Conservation (phyloP, 2,329 filamentous ascomycete genomes). For the Monosporascus sp. region DNA sequence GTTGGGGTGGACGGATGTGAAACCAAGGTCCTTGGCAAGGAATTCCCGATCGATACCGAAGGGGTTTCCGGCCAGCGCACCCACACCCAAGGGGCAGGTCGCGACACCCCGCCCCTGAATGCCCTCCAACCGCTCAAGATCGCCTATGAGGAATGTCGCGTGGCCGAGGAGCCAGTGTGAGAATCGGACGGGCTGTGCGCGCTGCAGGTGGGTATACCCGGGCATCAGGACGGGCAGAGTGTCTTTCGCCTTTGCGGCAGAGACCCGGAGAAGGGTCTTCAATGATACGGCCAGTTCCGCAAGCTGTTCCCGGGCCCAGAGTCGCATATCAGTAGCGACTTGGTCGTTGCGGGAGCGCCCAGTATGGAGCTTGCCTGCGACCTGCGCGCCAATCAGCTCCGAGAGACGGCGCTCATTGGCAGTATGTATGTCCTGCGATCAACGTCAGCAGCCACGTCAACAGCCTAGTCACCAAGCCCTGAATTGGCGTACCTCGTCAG, state of each 20-base stretch:
- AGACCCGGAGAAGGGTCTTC: neutral
- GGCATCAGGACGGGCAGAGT: constrained; percentile 47
- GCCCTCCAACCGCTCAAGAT: constrained; percentile 65
- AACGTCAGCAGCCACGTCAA: too few species aligned
- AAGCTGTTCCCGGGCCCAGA: constrained; percentile 43
- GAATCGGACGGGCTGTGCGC: constrained; percentile 68
- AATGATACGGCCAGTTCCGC: neutral
- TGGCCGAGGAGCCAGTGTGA: constrained; percentile 70
- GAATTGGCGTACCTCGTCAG: constrained; percentile 18
- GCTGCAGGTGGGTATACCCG: constrained; percentile 72
- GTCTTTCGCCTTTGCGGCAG: neutral
- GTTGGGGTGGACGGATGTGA: constrained; percentile 63
- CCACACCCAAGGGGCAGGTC: constrained; percentile 57
- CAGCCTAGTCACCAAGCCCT: too few species aligned
- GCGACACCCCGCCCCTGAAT: constrained; percentile 56
- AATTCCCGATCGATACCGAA: constrained; percentile 68
- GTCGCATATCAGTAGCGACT: constrained; percentile 66
- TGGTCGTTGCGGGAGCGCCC: constrained; percentile 68
- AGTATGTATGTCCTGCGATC: constrained; percentile 41
- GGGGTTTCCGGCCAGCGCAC: constrained; percentile 69
- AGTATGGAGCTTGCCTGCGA: constrained; percentile 68
- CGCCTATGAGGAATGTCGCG: constrained; percentile 58
- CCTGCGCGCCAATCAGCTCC: constrained; percentile 65
- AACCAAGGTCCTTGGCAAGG: constrained; percentile 69
- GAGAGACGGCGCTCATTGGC: constrained; percentile 53